Base-by-base conservation (phyloP, 805 yeast species). In the Pichia manshurica region DNA sequence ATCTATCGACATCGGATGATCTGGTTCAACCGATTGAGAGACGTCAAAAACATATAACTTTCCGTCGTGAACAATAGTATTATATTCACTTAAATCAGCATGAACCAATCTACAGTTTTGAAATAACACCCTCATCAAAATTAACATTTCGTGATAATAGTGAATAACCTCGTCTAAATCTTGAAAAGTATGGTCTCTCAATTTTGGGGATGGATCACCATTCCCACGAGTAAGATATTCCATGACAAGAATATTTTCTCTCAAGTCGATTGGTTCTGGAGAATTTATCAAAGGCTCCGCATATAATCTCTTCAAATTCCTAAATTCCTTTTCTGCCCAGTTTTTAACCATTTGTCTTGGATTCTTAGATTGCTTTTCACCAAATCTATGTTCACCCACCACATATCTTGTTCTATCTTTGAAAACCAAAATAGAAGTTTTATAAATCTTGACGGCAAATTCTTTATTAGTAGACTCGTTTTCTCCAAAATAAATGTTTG, bases 321-420 rank as follows among this genome's bases (percentile, higher is more conserved):
- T 70, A 56, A 90, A 91, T 68, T 93, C 99, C 62, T 93, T 93
- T 64, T 93, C 99, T 0, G 99, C 98, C 99, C 99, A 93, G 21
- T 90, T 77, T 64, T 87, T 88, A 53, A 93, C 96, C 97, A 93
- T 91, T 62, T 91, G 91, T 60, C 99, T 75, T 9, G 98, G 98
- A 61, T 93, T 93, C 55, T 89, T 88, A 58, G 87, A 89, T 48
- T 75, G 78, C 57, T 91, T 87, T 6, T 87, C 75, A 61, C 87
- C 85, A 68, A 93, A 93, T 47, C 99, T 72, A 66, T 79, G 91
- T 68, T 93, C 99, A 33, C 99, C 99, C 62, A 85, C 90, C 16
- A 93, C 98, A 60, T 93, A 93, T 56, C 97, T 69, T 60, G 95
- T 98, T 48, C 99, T 73, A 64, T 93, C 99, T 63, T 90, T 93